phyloP scores from a whole-genome alignment of 306 rosid species.

The Geum urbanum region DNA sequence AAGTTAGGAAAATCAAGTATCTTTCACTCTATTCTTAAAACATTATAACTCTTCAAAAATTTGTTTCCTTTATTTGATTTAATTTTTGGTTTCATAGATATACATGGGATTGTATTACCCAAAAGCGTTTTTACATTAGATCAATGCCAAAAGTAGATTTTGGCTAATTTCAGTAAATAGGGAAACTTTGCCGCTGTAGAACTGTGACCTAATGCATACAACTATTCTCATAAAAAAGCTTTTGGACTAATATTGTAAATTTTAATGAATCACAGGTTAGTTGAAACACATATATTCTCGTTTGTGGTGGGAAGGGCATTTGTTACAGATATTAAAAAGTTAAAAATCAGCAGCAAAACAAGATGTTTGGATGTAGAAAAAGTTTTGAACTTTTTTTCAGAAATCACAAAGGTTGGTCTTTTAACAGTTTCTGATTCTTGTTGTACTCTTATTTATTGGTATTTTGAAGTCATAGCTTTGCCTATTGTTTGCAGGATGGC shows the following conservation, averaged over 20 bases:
- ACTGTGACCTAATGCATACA: not conserved
- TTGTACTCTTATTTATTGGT: constrained; percentile 15
- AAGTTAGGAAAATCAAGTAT: constrained; percentile 5
- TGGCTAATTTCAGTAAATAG: constrained; percentile 6
- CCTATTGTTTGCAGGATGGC: constrained; percentile 64
- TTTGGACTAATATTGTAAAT: constrained; percentile 30
- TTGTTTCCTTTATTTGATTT: constrained; percentile 1
- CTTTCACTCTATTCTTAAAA: not conserved
- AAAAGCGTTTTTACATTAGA: not conserved
- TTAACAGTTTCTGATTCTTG: constrained; percentile 22
- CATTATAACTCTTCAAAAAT: not conserved
- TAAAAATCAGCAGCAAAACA: constrained; percentile 77
- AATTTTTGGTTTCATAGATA: not conserved
- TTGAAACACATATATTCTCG: constrained; percentile 96
- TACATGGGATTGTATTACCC: not conserved
- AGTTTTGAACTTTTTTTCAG: constrained; percentile 71
- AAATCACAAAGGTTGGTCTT: constrained; percentile 67
- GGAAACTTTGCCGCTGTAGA: not conserved
- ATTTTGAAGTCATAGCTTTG: constrained; percentile 18
- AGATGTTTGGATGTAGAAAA: constrained; percentile 71
- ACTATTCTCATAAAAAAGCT: constrained; percentile 6
- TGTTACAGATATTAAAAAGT: constrained; percentile 93
- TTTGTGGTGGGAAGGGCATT: constrained; percentile 99
- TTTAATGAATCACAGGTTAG: constrained; percentile 67
- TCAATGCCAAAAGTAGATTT: not conserved